Evolutionary conservation across 306 rosid genomes (phyloP).

Genomic region (Medicago truncatula): MtrunA17r5.0-ANR NC_053049.1:43845001-43845500

Average conservation of each 20-base stretch:
- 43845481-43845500: constrained; percentile 76
- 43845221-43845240: too few species aligned
- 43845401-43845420: too few species aligned
- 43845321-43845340: too few species aligned
- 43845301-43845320: too few species aligned
- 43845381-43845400: too few species aligned
- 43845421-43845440: not conserved
- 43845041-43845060: constrained; percentile 80
- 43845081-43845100: constrained; percentile 88
- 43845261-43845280: too few species aligned
- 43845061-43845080: constrained; percentile 72
- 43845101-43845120: constrained; percentile 67
- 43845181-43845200: constrained; percentile 65
- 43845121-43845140: constrained; percentile 64
- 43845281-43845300: too few species aligned
- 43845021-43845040: constrained; percentile 69
- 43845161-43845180: constrained; percentile 74
- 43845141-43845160: constrained; percentile 75
- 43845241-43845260: too few species aligned
- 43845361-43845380: too few species aligned
- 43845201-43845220: not conserved
- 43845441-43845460: not conserved
- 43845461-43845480: not conserved
- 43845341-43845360: too few species aligned
- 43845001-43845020: constrained; percentile 77